Evolutionary conservation across 1,284 basidiomycete genomes (phyloP).

Genomic region (Austroboletus novae-zelandiae): DNA sequence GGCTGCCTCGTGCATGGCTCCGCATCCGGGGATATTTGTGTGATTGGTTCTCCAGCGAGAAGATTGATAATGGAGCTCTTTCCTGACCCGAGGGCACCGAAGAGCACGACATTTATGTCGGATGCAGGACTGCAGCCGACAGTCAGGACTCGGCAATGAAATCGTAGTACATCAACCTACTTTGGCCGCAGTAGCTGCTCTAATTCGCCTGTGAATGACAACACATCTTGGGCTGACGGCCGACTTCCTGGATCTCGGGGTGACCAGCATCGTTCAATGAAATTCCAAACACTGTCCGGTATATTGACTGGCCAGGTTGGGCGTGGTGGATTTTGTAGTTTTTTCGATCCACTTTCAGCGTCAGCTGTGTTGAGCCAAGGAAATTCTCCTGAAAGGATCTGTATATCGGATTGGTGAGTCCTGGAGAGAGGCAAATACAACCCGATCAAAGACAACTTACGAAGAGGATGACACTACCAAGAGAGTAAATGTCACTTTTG

Average conservation of each 20-base stretch:
- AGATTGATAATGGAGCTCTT: conserved; percentile 6
- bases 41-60: not conserved
- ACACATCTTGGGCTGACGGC: conserved; percentile 1
- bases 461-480: not conserved
- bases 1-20: not conserved
- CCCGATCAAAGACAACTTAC: not conserved
- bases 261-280: conserved; percentile 11
- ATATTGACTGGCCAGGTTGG: conserved; percentile 2
- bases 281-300: conserved; percentile 3
- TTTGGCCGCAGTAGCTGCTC: not conserved
- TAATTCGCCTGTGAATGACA: not conserved
- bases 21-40: not conserved
- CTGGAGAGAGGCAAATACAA: not conserved
- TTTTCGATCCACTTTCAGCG: not conserved
- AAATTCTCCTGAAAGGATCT: conserved; percentile 2
- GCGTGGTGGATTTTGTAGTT: conserved; percentile 3
- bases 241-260: not conserved
- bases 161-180: conserved; percentile 1
- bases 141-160: not conserved
- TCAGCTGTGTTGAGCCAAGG: conserved; percentile 2
- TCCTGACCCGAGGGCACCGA: not conserved
- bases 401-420: not conserved
- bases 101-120: not conserved
- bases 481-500: not conserved
- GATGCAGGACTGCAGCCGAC: not conserved